Percentiles rank a stretch among this genome's conserved stretches.
phyloP scores from a whole-genome alignment of 257 asterid species.

The Solanum chilense region DNA sequence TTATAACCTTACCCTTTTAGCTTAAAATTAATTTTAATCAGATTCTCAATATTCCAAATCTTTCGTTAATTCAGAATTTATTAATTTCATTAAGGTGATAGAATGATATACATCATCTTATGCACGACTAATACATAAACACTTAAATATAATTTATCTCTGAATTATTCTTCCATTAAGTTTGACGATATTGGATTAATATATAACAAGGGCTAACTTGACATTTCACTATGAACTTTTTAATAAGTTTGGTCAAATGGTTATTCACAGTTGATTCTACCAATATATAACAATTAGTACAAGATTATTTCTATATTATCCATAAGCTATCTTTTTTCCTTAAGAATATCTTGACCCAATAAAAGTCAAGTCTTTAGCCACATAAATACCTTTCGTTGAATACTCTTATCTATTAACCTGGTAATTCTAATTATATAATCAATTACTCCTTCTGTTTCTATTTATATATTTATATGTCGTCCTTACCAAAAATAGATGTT shows the following conservation, averaged over 20 bases:
- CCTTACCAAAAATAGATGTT: too few relatives aligned
- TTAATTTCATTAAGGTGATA: not conserved
- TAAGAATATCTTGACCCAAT: conserved; percentile 4
- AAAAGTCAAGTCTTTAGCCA: not conserved
- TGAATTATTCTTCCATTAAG: not conserved
- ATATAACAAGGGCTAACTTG: not conserved
- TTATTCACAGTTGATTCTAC: not conserved
- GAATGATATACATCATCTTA: not conserved
- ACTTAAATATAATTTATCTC: not conserved
- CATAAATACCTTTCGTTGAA: not conserved
- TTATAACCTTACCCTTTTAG: not conserved
- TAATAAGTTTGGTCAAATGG: not conserved
- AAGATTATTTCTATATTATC: not conserved
- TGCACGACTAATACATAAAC: not conserved
- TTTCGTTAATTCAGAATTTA: not conserved
- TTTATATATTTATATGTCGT: not conserved
- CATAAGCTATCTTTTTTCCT: not conserved
- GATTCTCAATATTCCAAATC: not conserved
- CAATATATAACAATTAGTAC: not conserved
- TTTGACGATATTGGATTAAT: not conserved
- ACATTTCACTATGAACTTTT: not conserved
- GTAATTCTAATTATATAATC: not conserved
- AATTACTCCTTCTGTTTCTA: not conserved
- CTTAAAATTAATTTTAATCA: not conserved
- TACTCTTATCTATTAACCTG: not conserved